Conservation (phyloP, 345 rosid genomes). For the Combretum micranthum region DNA sequence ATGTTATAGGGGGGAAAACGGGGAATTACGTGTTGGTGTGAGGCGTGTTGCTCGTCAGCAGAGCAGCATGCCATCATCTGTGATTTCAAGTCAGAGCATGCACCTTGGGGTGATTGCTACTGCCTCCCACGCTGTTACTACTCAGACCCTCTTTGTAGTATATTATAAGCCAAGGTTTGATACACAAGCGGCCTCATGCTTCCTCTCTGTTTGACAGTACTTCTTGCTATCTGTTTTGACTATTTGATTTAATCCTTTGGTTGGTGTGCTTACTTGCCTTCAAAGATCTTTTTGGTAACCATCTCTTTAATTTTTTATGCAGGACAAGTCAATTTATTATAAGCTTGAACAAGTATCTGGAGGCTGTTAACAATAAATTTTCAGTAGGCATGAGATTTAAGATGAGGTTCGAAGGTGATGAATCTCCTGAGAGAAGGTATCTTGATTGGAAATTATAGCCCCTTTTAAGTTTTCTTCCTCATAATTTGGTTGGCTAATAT, state of each 20-base stretch:
- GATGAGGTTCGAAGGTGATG: slow-evolving; percentile 93
- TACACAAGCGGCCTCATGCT: slow-evolving; percentile 1
- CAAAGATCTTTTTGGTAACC: too few relatives aligned
- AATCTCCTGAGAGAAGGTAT: slow-evolving; percentile 88
- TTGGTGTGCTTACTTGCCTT: too few relatives aligned
- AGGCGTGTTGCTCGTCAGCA: slow-evolving; percentile 64
- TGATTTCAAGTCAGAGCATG: slow-evolving; percentile 93
- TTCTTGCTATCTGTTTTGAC: not conserved
- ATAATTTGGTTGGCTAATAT: slow-evolving; percentile 8
- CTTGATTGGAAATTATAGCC: not conserved
- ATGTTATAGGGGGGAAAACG: slow-evolving; percentile 53
- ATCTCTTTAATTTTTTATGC: not conserved
- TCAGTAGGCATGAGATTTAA: slow-evolving; percentile 76
- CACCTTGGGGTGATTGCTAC: slow-evolving; percentile 95
- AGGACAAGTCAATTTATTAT: slow-evolving; percentile 93
- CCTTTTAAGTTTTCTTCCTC: slow-evolving; percentile 5
- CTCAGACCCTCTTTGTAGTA: slow-evolving; percentile 67
- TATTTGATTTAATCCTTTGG: slow-evolving; percentile 1
- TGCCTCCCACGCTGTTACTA: slow-evolving; percentile 71
- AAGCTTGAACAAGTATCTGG: slow-evolving; percentile 66
- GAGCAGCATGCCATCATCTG: slow-evolving; percentile 74
- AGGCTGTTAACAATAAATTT: slow-evolving; percentile 53
- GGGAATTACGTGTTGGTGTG: slow-evolving; percentile 76
- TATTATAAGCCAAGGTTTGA: slow-evolving; percentile 86
- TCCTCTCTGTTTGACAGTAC: slow-evolving; percentile 6